Percentiles rank a stretch among this genome's conserved stretches.
Conservation (phyloP, 768 basidiomycete genomes). For the Clavulina sp. region DNA sequence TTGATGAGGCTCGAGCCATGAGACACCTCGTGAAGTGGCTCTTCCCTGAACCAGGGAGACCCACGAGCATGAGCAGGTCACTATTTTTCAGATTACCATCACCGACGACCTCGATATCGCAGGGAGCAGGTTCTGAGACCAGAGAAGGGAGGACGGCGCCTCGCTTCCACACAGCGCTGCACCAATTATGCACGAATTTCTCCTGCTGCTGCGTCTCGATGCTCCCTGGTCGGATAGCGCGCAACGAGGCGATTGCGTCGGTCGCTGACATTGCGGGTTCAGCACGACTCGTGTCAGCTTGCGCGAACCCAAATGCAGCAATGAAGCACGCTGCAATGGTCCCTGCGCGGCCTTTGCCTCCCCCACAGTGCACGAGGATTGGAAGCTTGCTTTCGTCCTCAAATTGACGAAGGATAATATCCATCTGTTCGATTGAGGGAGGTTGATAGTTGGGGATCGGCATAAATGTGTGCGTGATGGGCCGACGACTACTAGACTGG, state of each 20-base stretch:
- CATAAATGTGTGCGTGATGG: too few relatives aligned
- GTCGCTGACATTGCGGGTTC: conserved; percentile 32
- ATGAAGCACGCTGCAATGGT: too few relatives aligned
- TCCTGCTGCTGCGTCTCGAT: conserved; percentile 41
- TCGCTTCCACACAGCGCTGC: conserved; percentile 40
- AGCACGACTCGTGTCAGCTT: too few relatives aligned
- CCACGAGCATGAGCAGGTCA: conserved; percentile 40
- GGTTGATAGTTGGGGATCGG: too few relatives aligned
- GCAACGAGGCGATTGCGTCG: conserved; percentile 31
- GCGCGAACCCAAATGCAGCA: too few relatives aligned
- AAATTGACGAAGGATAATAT: too few relatives aligned
- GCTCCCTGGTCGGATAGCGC: conserved; percentile 36
- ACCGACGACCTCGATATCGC: conserved; percentile 29
- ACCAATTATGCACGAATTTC: conserved; percentile 39
- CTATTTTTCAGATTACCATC: conserved; percentile 17
- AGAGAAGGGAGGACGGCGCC: conserved; percentile 32
- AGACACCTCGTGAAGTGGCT: conserved; percentile 36
- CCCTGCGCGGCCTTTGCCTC: too few relatives aligned
- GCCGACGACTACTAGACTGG: conserved; percentile 15
- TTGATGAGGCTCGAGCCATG: conserved; percentile 27
- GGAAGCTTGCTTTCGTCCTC: too few relatives aligned
- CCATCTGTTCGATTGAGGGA: too few relatives aligned
- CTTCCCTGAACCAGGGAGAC: conserved; percentile 45
- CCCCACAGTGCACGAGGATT: too few relatives aligned
- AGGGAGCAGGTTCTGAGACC: conserved; percentile 34